These are phyloP conservation scores for Ogataea trehalophila DNA, from an alignment of 805 yeast genomes.

Conservation along the genomic window DNA sequence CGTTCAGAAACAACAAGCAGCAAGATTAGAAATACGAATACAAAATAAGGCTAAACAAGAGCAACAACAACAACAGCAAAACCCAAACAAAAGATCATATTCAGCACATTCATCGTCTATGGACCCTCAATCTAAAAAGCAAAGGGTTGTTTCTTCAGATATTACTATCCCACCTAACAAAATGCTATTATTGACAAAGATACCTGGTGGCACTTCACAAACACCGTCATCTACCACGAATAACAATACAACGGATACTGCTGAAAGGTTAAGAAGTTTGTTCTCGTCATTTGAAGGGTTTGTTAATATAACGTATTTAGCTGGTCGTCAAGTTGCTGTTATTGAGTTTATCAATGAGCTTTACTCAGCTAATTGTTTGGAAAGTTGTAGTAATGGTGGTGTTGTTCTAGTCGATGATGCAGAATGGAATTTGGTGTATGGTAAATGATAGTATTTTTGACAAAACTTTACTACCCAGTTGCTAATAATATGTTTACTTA, in stretches of 20 bases:
- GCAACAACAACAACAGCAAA: constrained; percentile 2
- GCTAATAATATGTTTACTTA: too few relatives aligned
- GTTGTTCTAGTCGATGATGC: constrained; percentile 13
- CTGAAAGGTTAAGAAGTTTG: constrained; percentile 35
- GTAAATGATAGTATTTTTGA: constrained; percentile 16
- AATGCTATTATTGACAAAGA: constrained; percentile 58
- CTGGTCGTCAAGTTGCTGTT: constrained; percentile 68
- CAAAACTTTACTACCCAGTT: neutral
- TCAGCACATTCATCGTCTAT: constrained; percentile 15
- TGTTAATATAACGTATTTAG: constrained; percentile 60
- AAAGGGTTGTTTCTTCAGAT: constrained; percentile 29
- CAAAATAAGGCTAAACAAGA: constrained; percentile 1
- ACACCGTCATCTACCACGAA: neutral
- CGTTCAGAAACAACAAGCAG: constrained; percentile 12
- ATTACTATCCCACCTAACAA: constrained; percentile 48
- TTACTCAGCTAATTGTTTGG: constrained; percentile 36
- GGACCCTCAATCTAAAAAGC: constrained; percentile 11
- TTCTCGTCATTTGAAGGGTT: constrained; percentile 59
- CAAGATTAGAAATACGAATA: constrained; percentile 14
- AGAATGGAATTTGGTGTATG: constrained; percentile 27
- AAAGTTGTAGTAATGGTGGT: constrained; percentile 18
- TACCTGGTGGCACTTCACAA: constrained; percentile 37
- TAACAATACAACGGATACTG: constrained; percentile 18
- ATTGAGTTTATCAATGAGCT: constrained; percentile 64
- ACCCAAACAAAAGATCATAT: constrained; percentile 16